Conservation (phyloP, 768 basidiomycete species). For the Thelephora ganbajun region DNA sequence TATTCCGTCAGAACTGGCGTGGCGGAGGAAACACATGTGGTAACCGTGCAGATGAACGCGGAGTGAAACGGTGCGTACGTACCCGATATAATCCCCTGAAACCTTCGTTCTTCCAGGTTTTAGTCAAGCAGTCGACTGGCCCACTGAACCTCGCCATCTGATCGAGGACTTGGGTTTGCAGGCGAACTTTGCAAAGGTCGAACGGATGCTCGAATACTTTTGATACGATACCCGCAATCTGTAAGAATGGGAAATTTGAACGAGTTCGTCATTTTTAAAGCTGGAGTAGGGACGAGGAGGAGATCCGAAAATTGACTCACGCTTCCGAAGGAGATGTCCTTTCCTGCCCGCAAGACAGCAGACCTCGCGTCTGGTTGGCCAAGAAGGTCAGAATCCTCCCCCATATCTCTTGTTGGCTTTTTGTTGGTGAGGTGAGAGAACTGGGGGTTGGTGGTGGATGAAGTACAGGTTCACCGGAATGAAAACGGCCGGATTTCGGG, state of each 20-base stretch:
- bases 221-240: constrained; percentile 80
- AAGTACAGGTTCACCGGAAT: too few relatives aligned
- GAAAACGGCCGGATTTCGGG: too few relatives aligned
- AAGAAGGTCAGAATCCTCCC: constrained; percentile 10
- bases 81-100: constrained; percentile 80
- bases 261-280: not conserved
- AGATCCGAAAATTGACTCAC: constrained; percentile 7
- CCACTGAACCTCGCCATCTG: constrained; percentile 61
- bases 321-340: constrained; percentile 16
- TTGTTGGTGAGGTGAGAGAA: not conserved
- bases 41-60: not conserved
- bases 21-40: not conserved
- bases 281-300: not conserved
- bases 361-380: constrained; percentile 4
- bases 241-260: not conserved
- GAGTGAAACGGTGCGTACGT: constrained; percentile 14
- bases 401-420: constrained; percentile 6
- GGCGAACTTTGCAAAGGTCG: constrained; percentile 87
- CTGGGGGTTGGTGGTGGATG: not conserved
- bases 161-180: constrained; percentile 83
- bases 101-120: constrained; percentile 76
- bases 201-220: constrained; percentile 92
- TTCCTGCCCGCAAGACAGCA: constrained; percentile 12
- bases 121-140: constrained; percentile 73
- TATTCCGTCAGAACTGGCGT: not conserved